Base-by-base conservation (phyloP, 2,329 filamentous ascomycete species). In the Albophoma yamanashiensis region DNA sequence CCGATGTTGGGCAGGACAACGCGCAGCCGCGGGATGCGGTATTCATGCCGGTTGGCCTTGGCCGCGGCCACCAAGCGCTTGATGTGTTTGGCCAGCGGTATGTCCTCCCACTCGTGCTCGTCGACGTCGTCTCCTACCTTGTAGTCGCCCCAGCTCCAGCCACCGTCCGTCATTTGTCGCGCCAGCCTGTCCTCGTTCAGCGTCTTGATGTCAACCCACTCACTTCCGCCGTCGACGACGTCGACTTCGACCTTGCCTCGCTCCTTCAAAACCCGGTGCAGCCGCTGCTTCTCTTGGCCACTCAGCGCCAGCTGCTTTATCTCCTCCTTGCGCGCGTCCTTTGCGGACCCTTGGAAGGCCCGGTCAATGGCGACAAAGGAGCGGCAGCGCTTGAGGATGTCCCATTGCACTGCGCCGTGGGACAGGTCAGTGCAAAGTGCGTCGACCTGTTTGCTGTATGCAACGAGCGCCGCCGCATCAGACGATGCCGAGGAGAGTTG, bases 111-210 rank as follows among this genome's bases (percentile, higher is more conserved):
- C 56, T 75, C 74, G 8, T 69, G 68, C 38, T 64, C 61, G 9
- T 71, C 68, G 6, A 75, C 70, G 1, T 61, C 56, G 2, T 74
- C 69, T 0, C 69, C 69, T 6, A 65, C 60, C 5, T 67, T 64
- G 61, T 74, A 65, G 8, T 73, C 71, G 7, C 73, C 75, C 75
- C 75, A 77, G 8, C 67, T 68, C 75, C 75, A 77, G 4, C 75
- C 75, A n/a, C 68, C 68, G 55, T 76, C 74, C 3, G 69, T 69
- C 75, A 77, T 73, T 55, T 77, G 73, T 4, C 74, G 66, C 9
- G 71, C 71, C 58, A 77, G 66, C 36, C 74, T 65, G 55, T 72
- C 67, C 15, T 65, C 63, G 56, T 67, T 68, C 1, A 74, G 64
- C 9, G 68, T 66, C 38, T 71, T 69, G 53, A 71, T 61, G 20